Conservation (phyloP, 129 eudicot species). For the Dittrichia graveolens region DNA sequence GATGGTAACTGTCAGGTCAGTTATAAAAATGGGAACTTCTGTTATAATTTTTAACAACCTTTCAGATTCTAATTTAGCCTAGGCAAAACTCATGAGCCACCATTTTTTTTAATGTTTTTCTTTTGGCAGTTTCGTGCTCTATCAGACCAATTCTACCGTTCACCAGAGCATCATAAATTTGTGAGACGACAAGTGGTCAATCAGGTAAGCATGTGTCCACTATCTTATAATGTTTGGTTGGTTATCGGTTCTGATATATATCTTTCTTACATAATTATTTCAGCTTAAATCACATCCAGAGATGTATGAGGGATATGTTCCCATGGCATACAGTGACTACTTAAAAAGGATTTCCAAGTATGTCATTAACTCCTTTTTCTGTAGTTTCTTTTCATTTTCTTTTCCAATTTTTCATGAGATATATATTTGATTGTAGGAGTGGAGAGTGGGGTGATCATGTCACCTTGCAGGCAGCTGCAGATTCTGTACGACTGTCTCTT, state of each 20-base stretch:
- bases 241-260: constrained; percentile 25
- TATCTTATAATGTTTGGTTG: constrained; percentile 18
- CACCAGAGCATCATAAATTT: constrained; percentile 94
- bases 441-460: constrained; percentile 97
- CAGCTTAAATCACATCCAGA: constrained; percentile 88
- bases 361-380: constrained; percentile 13
- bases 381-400: background rate
- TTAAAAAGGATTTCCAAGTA: constrained; percentile 76
- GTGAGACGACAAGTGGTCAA: constrained; percentile 81
- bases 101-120: background rate
- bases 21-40: background rate
- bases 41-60: background rate
- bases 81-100: background rate
- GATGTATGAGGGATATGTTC: constrained; percentile 80
- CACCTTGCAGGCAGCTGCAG: constrained; percentile 89
- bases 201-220: constrained; percentile 51
- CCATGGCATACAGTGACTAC: constrained; percentile 77
- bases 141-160: constrained; percentile 90
- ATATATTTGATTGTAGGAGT: constrained; percentile 42
- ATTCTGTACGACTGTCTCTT: constrained; percentile 50
- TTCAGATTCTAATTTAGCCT: background rate
- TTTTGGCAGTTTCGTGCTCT: constrained; percentile 80
- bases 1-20: constrained; percentile 95
- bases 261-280: constrained; percentile 23
- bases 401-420: background rate